Base-by-base conservation (phyloP, 768 basidiomycete genomes). In the Russula abietina region DNA sequence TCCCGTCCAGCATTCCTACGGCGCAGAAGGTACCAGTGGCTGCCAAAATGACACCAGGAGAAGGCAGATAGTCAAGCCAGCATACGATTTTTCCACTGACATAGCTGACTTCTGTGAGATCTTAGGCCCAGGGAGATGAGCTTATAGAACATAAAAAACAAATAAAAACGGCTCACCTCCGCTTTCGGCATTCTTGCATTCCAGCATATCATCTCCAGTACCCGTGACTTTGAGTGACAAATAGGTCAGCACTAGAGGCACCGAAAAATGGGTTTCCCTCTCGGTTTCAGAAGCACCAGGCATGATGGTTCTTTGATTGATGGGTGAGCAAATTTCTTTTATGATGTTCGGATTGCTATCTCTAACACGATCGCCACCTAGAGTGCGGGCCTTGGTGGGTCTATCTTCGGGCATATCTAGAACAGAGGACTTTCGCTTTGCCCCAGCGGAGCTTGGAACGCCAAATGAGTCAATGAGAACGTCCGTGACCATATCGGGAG, bases 41-140 rank as follows among this genome's bases (percentile, higher is more conserved):
- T 5, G 85, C 84, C 53, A 91, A 70, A 1, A 79, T 76, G 17
- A 95, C 71, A n/a, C 83, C 84, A 28, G 88, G 86, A 2, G 82
- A 83, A 1, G 89, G 84, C 9, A 96, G 69, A 74, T 90, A 98
- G 73, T 98, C 95, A 49, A 95, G 73, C 93, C 95, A 98, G 58
- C 89, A 84, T 12, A 85, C 88, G 62, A 87, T 82, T 75, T 85
- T 86, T 38, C 81, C 80, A 69, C 77, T 81, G 58, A 82, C 75
- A 62, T 85, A 85, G 7, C 81, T 75, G 17, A 98, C 79, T 69
- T 93, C 92, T 19, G 82, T 81, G 4, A 80, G 78, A n/a, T 80
- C 88, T 86, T 61, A 9, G 11, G 28, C 28, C 41, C 9, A 12
- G 32, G 26, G 41, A 60, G 38, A 11, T 55, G 38, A 24, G 56